A percentile compares a stretch with the other conserved stretches of the same genome.
These are phyloP conservation scores for Trichoderma sp. DNA, from an alignment of 2,329 filamentous ascomycete species.

Conservation along the genomic window DNA sequence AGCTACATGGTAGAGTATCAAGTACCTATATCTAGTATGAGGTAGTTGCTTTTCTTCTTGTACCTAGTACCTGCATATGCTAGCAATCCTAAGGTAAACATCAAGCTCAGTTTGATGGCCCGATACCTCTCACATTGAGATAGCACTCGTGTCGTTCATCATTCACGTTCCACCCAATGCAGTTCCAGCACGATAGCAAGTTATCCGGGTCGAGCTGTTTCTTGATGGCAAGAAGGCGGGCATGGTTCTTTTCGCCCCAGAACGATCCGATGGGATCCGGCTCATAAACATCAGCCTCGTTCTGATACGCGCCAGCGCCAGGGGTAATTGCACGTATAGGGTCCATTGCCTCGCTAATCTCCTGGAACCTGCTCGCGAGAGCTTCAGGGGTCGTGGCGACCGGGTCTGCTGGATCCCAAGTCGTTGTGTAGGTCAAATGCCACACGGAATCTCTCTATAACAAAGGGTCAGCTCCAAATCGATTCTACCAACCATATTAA, in stretches of 20 bases:
- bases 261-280: constrained; percentile 29
- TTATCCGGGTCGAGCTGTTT: constrained; percentile 43
- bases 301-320: constrained; percentile 28
- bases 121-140: not conserved
- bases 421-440: constrained; percentile 18
- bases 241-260: constrained; percentile 36
- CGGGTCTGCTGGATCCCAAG: constrained; percentile 22
- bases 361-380: constrained; percentile 21
- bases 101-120: not conserved
- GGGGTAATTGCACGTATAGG: constrained; percentile 22
- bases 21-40: not conserved
- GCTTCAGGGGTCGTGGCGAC: constrained; percentile 8
- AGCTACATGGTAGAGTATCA: not conserved
- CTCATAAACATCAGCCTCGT: constrained; percentile 32
- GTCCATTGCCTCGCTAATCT: constrained; percentile 18
- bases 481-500: not conserved
- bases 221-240: constrained; percentile 43
- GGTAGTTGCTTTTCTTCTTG: not conserved
- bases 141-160: constrained; percentile 14
- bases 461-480: not conserved
- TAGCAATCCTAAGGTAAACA: not conserved
- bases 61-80: not conserved
- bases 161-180: constrained; percentile 19
- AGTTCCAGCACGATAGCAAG: constrained; percentile 34
- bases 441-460: not conserved